Conservation (phyloP, 768 basidiomycete species). For the Mycena vitilis region DNA sequence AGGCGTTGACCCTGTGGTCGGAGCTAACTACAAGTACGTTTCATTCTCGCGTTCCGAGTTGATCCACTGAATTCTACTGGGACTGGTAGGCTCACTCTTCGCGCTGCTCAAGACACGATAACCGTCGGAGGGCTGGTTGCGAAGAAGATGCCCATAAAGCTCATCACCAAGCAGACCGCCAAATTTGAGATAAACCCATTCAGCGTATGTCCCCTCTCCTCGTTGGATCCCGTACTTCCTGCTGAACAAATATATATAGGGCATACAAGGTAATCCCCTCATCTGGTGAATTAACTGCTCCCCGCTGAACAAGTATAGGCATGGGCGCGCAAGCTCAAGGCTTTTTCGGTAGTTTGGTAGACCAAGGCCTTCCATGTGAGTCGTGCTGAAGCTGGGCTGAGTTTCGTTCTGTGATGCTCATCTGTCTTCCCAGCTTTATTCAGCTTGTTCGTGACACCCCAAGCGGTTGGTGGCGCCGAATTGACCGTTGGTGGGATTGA, state of each 20-base stretch:
- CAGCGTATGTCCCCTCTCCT: constrained; percentile 38
- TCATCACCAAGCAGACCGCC: constrained; percentile 64
- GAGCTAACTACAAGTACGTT: constrained; percentile 51
- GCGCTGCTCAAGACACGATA: constrained; percentile 61
- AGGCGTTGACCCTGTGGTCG: constrained; percentile 65
- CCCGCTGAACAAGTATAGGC: constrained; percentile 44
- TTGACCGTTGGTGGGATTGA: constrained; percentile 66
- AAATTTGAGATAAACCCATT: constrained; percentile 65
- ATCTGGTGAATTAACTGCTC: not conserved
- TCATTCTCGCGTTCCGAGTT: not conserved
- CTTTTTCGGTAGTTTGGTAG: constrained; percentile 58
- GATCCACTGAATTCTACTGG: not conserved
- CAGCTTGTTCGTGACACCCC: constrained; percentile 61
- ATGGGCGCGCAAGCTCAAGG: constrained; percentile 63
- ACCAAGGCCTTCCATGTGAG: constrained; percentile 63
- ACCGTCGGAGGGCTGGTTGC: constrained; percentile 59
- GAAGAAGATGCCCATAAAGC: constrained; percentile 52
- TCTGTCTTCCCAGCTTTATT: constrained; percentile 54
- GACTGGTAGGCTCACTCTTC: constrained; percentile 50
- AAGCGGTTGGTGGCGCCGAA: constrained; percentile 60
- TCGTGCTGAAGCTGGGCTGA: not conserved
- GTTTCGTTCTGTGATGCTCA: not conserved
- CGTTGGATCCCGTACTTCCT: too few relatives aligned
- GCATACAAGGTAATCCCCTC: constrained; percentile 56
- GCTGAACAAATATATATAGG: constrained; percentile 29